Evolutionary conservation across 176 grass and related monocot genomes (phyloP).

Genomic region (Rhynchospora tenuis): DNA sequence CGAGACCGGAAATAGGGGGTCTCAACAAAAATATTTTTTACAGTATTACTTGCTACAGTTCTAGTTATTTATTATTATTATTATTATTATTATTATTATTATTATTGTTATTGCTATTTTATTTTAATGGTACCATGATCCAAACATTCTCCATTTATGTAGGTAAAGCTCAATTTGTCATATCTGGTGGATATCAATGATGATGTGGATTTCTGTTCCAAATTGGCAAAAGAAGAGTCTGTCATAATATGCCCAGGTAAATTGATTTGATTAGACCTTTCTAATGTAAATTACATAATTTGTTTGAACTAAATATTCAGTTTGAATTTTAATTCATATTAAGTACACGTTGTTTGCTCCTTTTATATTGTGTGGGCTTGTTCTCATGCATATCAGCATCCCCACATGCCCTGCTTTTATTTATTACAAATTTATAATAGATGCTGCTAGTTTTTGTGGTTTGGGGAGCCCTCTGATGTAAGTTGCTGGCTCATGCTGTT

Average conservation of each 20-base stretch:
- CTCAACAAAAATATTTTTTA: no score
- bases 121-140: background rate
- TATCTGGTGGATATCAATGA: slow-evolving; percentile 29
- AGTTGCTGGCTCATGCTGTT: background rate
- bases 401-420: background rate
- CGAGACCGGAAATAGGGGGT: no score
- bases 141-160: background rate
- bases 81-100: no score
- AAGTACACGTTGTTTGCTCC: background rate
- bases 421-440: no score
- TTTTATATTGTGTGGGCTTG: background rate
- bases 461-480: background rate
- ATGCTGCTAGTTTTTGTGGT: background rate
- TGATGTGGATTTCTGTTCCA: slow-evolving; percentile 41
- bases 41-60: background rate
- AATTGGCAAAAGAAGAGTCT: slow-evolving; percentile 46
- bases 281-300: no score
- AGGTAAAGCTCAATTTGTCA: slow-evolving; percentile 12
- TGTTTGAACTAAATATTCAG: background rate
- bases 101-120: no score
- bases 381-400: background rate
- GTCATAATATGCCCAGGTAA: slow-evolving; percentile 40
- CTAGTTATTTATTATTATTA: background rate
- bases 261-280: no score
- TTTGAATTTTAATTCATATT: background rate